Base-by-base conservation (phyloP, 2,329 filamentous ascomycete species). In the Alternaria brassicae region DNA sequence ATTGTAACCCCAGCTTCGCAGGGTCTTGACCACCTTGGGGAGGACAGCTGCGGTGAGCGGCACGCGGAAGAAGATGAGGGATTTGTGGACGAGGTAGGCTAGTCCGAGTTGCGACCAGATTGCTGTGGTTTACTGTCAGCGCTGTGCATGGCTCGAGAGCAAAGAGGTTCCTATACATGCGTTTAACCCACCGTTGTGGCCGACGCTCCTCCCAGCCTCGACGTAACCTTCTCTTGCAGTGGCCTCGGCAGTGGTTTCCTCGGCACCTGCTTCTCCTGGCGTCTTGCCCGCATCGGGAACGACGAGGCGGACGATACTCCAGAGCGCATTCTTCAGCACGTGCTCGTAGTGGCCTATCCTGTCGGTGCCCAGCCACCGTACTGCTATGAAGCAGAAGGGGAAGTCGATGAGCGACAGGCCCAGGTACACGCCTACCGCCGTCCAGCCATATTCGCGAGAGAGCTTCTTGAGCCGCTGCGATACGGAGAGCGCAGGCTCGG, bases 71-170 rank as follows among this genome's bases (percentile, higher is more conserved):
- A 99, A 97, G 72, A 99, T 97, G 78, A 98, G 92, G 69, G 91
- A 96, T 81, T 99, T 99, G 84, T 99, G 95, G 58, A 99, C 92
- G 27, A 94, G 94, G 74, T 99, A 99, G 12, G 95, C 95, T 48
- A 99, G 85, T 15, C 92, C 93, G 28, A 99, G 82, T 75, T 97
- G 93, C 8, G 95, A 98, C 86, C 87, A 89, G 50, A 90, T 81
- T 71, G 86, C 87, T 89, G 65, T 34, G 23, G 25, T 48, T 48
- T 12, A 21, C 19, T 23, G 62, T 74, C 21, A 72, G 67, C 44
- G 10, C 45, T 25, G 19, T 17, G 41, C n/a, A 39, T 32, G 10
- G 17, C 45, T 9, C 15, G 10, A 34, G 30, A 25, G 9, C 7
- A n/a, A 42, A 36, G 19, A 37, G 30, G 51, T 51, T n/a, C n/a